Evolutionary conservation across 2,329 filamentous ascomycete genomes (phyloP).

Genomic region (Colletotrichum falcatum): DNA sequence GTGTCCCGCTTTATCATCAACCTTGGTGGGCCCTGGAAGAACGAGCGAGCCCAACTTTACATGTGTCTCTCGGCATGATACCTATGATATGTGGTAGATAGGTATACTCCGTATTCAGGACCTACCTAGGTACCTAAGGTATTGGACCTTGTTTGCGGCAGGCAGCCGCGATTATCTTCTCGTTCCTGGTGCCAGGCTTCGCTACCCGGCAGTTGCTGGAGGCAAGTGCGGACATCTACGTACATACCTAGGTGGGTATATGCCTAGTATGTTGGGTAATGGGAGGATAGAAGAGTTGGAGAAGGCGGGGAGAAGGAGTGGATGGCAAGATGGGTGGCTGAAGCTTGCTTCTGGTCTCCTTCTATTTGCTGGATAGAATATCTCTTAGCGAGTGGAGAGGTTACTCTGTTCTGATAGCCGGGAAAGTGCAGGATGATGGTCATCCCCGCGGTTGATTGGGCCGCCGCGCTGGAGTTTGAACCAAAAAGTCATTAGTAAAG

Average conservation of each 20-base stretch:
- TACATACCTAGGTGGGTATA: too few species aligned
- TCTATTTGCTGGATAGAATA: slow-evolving; percentile 1
- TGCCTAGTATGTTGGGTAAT: too few species aligned
- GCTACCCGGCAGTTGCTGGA: not conserved
- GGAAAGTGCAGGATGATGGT: slow-evolving; percentile 15
- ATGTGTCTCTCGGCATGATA: not conserved
- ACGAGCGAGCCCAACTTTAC: too few species aligned
- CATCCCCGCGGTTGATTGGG: slow-evolving; percentile 26
- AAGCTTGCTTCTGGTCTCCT: slow-evolving; percentile 1
- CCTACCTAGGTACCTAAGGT: too few species aligned
- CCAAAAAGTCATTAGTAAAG: not conserved
- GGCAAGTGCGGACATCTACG: not conserved
- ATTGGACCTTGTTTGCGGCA: not conserved
- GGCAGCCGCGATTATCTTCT: not conserved
- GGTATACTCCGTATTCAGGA: not conserved
- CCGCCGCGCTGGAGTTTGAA: not conserved
- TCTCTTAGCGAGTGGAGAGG: not conserved
- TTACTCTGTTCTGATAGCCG: not conserved
- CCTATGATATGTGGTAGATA: too few species aligned
- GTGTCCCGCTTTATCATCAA: too few species aligned
- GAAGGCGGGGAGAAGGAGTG: slow-evolving; percentile 11
- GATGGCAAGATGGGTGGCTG: slow-evolving; percentile 5
- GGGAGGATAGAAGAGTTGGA: not conserved
- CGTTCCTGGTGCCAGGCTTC: not conserved
- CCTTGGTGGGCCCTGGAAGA: too few species aligned